These are phyloP conservation scores for Hordeum marinum DNA, from an alignment of 176 grass and related monocot species.

Conservation along the genomic window DNA sequence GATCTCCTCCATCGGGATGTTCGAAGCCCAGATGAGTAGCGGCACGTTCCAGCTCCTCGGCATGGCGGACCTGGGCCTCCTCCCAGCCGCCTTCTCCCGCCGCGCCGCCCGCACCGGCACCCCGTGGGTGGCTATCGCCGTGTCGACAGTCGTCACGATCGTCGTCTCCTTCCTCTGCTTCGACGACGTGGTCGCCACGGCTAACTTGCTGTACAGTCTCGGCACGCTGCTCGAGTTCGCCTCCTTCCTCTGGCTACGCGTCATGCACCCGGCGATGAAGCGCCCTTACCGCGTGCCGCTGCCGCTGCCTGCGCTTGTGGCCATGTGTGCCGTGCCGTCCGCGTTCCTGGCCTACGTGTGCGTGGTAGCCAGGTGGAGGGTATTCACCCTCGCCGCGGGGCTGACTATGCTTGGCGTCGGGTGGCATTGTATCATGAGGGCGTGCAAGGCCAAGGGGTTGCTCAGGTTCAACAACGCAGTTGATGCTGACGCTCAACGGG, in stretches of 20 bases:
- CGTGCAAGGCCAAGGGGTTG: conserved; percentile 33
- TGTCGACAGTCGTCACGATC: conserved; percentile 8
- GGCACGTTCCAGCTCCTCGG: conserved; percentile 21
- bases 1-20: conserved; percentile 27
- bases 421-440: conserved; percentile 16
- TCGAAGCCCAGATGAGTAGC: conserved; percentile 46
- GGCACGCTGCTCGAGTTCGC: conserved; percentile 49
- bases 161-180: conserved; percentile 43
- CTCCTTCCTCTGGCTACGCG: neutral
- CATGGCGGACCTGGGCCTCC: conserved; percentile 34
- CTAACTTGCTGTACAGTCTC: conserved; percentile 45
- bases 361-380: conserved; percentile 3
- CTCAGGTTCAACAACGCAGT: conserved; percentile 29
- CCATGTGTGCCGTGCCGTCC: conserved; percentile 12
- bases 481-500: neutral
- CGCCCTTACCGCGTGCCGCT: conserved; percentile 42
- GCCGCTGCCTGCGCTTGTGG: neutral
- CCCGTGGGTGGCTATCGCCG: conserved; percentile 8
- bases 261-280: neutral
- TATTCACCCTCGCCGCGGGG: neutral
- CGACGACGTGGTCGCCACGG: conserved; percentile 36
- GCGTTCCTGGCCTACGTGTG: neutral
- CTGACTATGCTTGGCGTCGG: conserved; percentile 22
- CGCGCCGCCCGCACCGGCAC: neutral
- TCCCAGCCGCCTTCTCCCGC: conserved; percentile 29